Evolutionary conservation across 305 asterid species (phyloP), one percentile per base, ranked within the genome.

Genomic region (Coffea humblotiana): DNA sequence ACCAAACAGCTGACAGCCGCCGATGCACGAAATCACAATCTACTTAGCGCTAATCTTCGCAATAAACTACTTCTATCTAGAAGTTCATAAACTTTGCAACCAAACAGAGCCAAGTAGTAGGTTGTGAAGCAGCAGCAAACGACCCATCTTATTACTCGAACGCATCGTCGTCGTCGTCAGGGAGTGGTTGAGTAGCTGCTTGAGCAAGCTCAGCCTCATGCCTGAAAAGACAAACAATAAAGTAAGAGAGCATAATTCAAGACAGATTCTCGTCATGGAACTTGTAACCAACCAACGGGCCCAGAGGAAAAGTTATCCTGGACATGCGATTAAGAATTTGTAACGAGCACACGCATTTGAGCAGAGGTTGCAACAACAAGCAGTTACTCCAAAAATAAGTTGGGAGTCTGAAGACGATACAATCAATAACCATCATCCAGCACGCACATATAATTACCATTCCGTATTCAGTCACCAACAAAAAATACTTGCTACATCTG

Each of bases 161-260:
- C 14, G 90, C 54, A 45, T 88, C 91, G 23, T 88, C 91, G 43
- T 88, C 91, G 11, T 88, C 90, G n/a, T 87, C 90, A 3, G 90
- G 90, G 23, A 88, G 88, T 8, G 91, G 91, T 75, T 84, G 89
- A 64, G 49, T 71, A 11, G 89, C 88, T 37, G 89, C 91, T 32
- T 49, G 73, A 2, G 27, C 72, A 1, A 88, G 86, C 82, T 88
- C 91, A 0, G 82, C 87, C 74, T 88, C 91, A 67, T 88, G 89
- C 82, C 90, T 88, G 61, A 23, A 70, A 52, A 45, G 23, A 8
- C 3, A 45, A 2, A 60, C 3, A 74, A 47, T 19, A 43, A 45
- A 45, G 27, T 71, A 13, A 21, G 32, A 23, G 32, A 43, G 11
- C 6, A n/a, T 1, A 23, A 0, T 23, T 47, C 8, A 47, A n/a